Conservation (phyloP, 768 basidiomycete genomes). For the Cyclocybe cylindracea region DNA sequence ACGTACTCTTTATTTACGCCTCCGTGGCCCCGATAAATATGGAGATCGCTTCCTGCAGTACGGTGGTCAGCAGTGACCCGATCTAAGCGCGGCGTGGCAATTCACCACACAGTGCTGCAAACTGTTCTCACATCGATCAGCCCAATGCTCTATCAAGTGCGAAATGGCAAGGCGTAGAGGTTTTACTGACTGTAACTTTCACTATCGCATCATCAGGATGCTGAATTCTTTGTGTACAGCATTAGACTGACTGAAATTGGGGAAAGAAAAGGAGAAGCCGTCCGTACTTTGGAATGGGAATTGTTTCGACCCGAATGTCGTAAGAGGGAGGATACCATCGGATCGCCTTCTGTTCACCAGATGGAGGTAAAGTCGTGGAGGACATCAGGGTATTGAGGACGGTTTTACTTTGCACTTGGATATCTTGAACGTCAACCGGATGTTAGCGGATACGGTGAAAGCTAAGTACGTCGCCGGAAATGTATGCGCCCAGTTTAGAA, state of each 20-base stretch:
- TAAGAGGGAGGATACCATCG: constrained; percentile 69
- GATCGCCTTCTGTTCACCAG: constrained; percentile 42
- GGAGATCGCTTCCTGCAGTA: constrained; percentile 63
- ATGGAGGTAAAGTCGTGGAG: constrained; percentile 3
- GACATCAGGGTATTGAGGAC: constrained; percentile 9
- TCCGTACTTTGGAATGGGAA: constrained; percentile 52
- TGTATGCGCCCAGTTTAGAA: constrained; percentile 8
- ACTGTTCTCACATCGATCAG: constrained; percentile 32
- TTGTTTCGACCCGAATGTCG: constrained; percentile 68
- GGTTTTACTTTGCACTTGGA: neutral
- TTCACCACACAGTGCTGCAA: constrained; percentile 64
- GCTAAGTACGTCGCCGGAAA: constrained; percentile 8
- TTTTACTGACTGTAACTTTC: constrained; percentile 59
- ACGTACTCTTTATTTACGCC: constrained; percentile 53
- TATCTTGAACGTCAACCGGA: constrained; percentile 8
- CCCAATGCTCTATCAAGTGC: no score
- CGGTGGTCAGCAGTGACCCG: constrained; percentile 1
- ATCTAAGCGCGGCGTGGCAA: neutral
- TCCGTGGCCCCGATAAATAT: constrained; percentile 69
- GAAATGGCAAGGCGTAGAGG: neutral
- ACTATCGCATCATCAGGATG: constrained; percentile 80
- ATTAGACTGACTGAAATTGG: neutral
- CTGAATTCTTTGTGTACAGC: constrained; percentile 46
- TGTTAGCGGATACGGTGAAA: constrained; percentile 1
- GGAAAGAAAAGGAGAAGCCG: neutral